These are phyloP conservation scores for Penicillium italicum DNA, from an alignment of 2,329 filamentous ascomycete species.

Conservation along the genomic window DNA sequence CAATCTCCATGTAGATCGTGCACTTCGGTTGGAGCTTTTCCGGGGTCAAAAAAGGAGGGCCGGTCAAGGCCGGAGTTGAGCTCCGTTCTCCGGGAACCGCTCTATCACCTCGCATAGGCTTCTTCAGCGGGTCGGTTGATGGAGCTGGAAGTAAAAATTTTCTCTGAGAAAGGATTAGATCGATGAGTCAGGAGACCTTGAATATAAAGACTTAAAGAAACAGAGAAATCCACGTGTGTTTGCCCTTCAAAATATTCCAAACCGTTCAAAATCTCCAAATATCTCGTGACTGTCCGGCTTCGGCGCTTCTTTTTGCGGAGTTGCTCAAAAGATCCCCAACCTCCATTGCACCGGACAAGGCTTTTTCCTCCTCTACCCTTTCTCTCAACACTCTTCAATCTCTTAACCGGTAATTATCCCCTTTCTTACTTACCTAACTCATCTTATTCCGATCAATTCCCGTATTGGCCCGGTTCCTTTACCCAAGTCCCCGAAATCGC, in stretches of 20 bases:
- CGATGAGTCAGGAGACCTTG: conserved; percentile 11
- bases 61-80: conserved; percentile 23
- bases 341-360: conserved; percentile 22
- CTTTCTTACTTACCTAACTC: conserved; percentile 9
- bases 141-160: conserved; percentile 9
- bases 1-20: conserved; percentile 8
- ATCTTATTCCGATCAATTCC: conserved; percentile 20
- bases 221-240: neutral
- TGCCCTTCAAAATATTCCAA: neutral
- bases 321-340: conserved; percentile 8
- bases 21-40: conserved; percentile 19
- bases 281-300: conserved; percentile 29
- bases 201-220: conserved; percentile 5
- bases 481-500: conserved; percentile 5
- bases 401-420: conserved; percentile 19
- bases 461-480: conserved; percentile 15
- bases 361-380: conserved; percentile 21
- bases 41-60: conserved; percentile 7
- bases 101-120: conserved; percentile 7
- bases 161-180: conserved; percentile 1
- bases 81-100: conserved; percentile 24
- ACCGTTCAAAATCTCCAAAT: neutral
- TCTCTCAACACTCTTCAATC: conserved; percentile 1
- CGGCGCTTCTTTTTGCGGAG: conserved; percentile 23
- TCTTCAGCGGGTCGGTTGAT: conserved; percentile 18